These are phyloP conservation scores for Rosa multiflora DNA, from an alignment of 306 rosid species.

Conservation along the genomic window DNA sequence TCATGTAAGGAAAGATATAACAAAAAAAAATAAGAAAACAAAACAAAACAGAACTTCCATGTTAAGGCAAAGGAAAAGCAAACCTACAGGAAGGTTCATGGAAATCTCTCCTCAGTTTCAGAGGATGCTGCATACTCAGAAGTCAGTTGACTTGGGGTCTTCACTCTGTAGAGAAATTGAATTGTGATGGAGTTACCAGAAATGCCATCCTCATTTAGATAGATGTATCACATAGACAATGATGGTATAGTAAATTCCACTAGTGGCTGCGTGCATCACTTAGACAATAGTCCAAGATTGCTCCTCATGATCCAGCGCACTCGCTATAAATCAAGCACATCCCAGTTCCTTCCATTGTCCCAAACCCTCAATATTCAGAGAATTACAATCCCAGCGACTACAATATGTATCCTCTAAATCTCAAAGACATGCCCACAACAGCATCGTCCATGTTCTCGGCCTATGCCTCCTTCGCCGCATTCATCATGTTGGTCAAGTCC, in stretches of 20 bases:
- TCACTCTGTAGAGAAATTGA: too few relatives aligned
- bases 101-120: neutral
- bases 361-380: too few relatives aligned
- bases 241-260: too few relatives aligned
- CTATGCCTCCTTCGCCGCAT: slow-evolving; percentile 25
- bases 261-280: too few relatives aligned
- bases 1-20: too few relatives aligned
- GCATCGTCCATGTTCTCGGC: slow-evolving; percentile 30
- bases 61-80: neutral
- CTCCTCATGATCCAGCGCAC: neutral
- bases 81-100: neutral
- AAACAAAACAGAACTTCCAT: neutral
- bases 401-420: neutral
- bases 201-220: too few relatives aligned
- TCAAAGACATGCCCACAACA: slow-evolving; percentile 12
- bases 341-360: too few relatives aligned
- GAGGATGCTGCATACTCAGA: neutral
- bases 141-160: too few relatives aligned
- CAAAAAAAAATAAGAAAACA: too few relatives aligned
- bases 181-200: too few relatives aligned
- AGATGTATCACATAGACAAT: too few relatives aligned
- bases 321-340: neutral
- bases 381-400: too few relatives aligned
- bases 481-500: slow-evolving; percentile 30
- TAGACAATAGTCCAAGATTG: neutral